phyloP scores from a whole-genome alignment of 352 stramenopile species.

The Thraustotheca clavata region DNA sequence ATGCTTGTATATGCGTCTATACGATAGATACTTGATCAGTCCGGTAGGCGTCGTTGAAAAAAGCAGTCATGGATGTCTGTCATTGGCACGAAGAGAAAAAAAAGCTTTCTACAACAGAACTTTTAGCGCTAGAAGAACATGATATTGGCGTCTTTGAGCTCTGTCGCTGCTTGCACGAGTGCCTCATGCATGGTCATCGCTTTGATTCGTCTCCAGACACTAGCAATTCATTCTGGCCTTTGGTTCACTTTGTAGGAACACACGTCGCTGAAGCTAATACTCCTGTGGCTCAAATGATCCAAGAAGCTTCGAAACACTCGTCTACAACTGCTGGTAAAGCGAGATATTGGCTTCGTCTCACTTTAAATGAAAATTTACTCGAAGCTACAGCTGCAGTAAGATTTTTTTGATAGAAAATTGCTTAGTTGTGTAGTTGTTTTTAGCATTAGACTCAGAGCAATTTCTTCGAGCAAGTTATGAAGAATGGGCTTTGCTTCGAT shows the following conservation, averaged over 20 bases:
- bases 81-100: conserved; percentile 18
- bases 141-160: conserved; percentile 18
- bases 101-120: conserved; percentile 2
- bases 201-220: not conserved
- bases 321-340: conserved; percentile 51
- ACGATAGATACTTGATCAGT: not conserved
- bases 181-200: conserved; percentile 13
- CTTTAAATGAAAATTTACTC: conserved; percentile 68
- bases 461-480: conserved; percentile 69
- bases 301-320: conserved; percentile 2
- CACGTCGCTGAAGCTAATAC: not conserved
- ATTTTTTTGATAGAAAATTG: not conserved
- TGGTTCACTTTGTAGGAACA: conserved; percentile 17
- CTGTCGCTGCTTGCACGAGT: not conserved
- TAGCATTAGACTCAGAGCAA: conserved; percentile 30
- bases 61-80: conserved; percentile 21
- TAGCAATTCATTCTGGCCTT: not conserved
- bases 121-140: not conserved
- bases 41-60: conserved; percentile 15
- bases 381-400: conserved; percentile 69
- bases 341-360: conserved; percentile 69
- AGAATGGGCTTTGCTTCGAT: conserved; percentile 72
- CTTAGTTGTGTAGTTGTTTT: not conserved
- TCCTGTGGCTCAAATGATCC: not conserved
- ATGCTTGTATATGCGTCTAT: conserved; percentile 3